Evolutionary conservation across 352 stramenopile species (phyloP), one percentile per base, ranked within the genome.

Genomic region (Globisporangium acanthophoron): DNA sequence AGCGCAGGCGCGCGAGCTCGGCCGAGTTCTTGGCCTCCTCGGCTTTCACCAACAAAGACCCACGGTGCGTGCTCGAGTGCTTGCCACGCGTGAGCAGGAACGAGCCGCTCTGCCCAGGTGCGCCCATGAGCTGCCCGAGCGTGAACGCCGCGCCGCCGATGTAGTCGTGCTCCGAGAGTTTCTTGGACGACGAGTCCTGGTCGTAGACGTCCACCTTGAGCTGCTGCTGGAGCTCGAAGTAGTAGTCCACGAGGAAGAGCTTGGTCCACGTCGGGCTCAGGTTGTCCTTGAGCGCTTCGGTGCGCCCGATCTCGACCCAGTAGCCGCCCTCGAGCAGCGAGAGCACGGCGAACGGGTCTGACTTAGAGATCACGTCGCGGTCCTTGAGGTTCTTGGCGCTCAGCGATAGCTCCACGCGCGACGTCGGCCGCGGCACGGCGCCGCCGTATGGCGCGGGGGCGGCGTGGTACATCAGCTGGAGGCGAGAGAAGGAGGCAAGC

Each of bases 171-270:
- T 88, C 71, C 21, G 74, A 77, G 57, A 82, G 72, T 51, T 79
- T 82, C 20, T 74, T 73, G 13, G 75, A 65, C 20, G 71, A 72
- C 39, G 73, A 83, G 73, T 97, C 88, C 64, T 92, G 69, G 69
- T 96, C 82, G 52, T 92, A 96, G 3, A 96, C 74, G 39, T 91
- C 80, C 55, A 97, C 78, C 49, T 88, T 79, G 35, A 95, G 70
- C 5, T 80, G 74, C 65, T 97, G 90, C 61, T 90, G 65, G n/a
- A 71, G 53, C 68, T 96, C 80, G 60, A 96, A 96, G 58, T 75
- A 73, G 65, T 82, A 97, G 49, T 92, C 83, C 3, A 96, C 55
- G 9, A 87, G 51, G 71, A 97, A 93, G 16, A 78, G 73, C 51
- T 81, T 88, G 47, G 74, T 71, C 73, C 92, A 97, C 21, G 69